phyloP scores from a whole-genome alignment of 495 filamentous ascomycete genomes.

The Cercophora newfieldiana region DNA sequence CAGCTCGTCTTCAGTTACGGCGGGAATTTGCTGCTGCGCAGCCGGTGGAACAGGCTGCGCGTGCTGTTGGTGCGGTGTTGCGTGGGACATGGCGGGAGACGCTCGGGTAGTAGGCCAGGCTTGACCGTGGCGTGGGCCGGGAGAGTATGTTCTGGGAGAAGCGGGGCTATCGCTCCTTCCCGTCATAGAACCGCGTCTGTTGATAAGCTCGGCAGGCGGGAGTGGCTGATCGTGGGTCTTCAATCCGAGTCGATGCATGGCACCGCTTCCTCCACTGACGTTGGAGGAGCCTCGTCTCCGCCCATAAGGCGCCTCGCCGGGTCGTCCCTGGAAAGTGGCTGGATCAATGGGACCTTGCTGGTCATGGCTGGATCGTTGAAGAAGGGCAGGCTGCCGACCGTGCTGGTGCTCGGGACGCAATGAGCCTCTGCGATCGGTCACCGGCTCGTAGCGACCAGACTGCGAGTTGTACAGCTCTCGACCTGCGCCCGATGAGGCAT shows the following conservation, averaged over 20 bases:
- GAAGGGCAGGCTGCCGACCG: conserved; percentile 70
- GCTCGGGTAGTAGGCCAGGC: conserved; percentile 52
- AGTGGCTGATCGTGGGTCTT: conserved; percentile 48
- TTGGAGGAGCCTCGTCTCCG: conserved; percentile 90
- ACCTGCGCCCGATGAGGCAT: conserved; percentile 56
- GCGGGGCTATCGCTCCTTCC: conserved; percentile 49
- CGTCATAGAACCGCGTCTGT: conserved; percentile 46
- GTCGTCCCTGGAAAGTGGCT: conserved; percentile 48
- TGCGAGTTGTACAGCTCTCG: conserved; percentile 91
- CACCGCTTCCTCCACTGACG: conserved; percentile 86
- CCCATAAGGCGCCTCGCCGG: conserved; percentile 53
- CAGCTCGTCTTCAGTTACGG: conserved; percentile 57
- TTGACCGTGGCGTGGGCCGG: conserved; percentile 38
- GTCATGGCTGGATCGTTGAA: conserved; percentile 66
- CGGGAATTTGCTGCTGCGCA: conserved; percentile 24
- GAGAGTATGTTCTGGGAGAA: conserved; percentile 47
- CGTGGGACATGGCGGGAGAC: conserved; percentile 49
- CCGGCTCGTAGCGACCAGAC: conserved; percentile 91
- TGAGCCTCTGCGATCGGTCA: conserved; percentile 71
- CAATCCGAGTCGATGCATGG: conserved; percentile 49
- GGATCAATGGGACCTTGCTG: conserved; percentile 78
- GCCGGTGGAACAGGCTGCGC: conserved; percentile 35
- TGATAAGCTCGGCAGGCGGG: conserved; percentile 47
- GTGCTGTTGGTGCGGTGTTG: conserved; percentile 44
- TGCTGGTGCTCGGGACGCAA: conserved; percentile 54